These are phyloP conservation scores for Bruguiera sexangula DNA, from an alignment of 345 rosid genomes.

Conservation along the genomic window DNA sequence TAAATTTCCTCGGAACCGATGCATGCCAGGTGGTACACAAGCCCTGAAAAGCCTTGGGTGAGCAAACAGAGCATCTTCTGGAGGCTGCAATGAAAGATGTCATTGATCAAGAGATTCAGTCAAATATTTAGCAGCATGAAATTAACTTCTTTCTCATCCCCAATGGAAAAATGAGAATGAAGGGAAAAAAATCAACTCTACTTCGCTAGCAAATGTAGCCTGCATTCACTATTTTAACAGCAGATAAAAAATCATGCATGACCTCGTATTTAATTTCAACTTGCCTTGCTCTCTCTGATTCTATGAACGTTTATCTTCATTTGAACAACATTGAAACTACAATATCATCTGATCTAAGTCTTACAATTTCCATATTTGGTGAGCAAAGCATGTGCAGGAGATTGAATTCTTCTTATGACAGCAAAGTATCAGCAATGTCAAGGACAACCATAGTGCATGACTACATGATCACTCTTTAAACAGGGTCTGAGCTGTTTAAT, in stretches of 20 bases:
- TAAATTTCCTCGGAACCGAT: conserved; percentile 89
- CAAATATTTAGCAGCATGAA: conserved; percentile 1
- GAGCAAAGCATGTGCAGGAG: not conserved
- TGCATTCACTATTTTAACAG: not conserved
- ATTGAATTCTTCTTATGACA: not conserved
- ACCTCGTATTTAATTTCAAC: not conserved
- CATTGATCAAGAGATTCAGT: conserved; percentile 2
- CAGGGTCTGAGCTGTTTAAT: not conserved
- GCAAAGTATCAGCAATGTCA: not conserved
- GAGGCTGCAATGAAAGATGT: conserved; percentile 54
- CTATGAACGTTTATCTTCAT: conserved; percentile 4
- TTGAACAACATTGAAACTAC: too few species aligned
- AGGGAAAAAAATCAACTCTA: not conserved
- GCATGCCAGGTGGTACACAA: conserved; percentile 96
- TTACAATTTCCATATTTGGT: not conserved
- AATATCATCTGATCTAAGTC: not conserved
- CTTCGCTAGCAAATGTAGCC: not conserved
- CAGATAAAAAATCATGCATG: not conserved
- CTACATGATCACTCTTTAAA: not conserved
- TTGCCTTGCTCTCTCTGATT: conserved; percentile 1
- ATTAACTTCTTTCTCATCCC: not conserved
- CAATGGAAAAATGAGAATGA: not conserved
- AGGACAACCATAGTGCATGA: not conserved
- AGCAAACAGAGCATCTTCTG: conserved; percentile 88
- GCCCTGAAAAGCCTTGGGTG: conserved; percentile 97